A percentile compares a stretch with the other conserved stretches of the same genome.
Conservation (phyloP, 805 yeast species). For the Candida coleopterorum region DNA sequence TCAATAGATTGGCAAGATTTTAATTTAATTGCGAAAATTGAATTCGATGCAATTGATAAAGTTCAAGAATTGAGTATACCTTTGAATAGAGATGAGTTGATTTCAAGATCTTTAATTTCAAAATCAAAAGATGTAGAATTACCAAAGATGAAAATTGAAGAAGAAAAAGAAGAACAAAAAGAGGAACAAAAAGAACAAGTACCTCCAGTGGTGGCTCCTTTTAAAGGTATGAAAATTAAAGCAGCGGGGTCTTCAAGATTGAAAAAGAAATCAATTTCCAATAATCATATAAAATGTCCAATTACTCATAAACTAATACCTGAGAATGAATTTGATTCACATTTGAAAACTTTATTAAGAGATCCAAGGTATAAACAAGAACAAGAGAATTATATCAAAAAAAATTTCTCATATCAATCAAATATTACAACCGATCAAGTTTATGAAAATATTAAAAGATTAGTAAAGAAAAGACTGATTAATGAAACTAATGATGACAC, state of each 20-base stretch:
- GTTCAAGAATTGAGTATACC: constrained; percentile 55
- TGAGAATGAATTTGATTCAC: constrained; percentile 65
- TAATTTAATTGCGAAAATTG: constrained; percentile 61
- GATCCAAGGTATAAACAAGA: constrained; percentile 79
- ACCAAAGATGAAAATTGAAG: constrained; percentile 5
- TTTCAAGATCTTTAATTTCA: constrained; percentile 56
- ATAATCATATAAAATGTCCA: constrained; percentile 63
- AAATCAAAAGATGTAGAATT: constrained; percentile 28
- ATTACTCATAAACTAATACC: constrained; percentile 67
- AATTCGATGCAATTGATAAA: constrained; percentile 57
- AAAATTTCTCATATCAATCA: constrained; percentile 44
- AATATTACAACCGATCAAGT: constrained; percentile 56
- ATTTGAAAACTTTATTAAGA: constrained; percentile 60
- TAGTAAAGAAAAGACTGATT: constrained; percentile 26
- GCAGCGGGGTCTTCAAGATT: constrained; percentile 68
- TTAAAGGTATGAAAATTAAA: constrained; percentile 57
- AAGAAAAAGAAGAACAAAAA: constrained; percentile 1
- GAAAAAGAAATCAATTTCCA: constrained; percentile 18
- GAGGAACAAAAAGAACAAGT: constrained; percentile 1
- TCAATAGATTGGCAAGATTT: constrained; percentile 89
- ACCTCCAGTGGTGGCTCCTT: constrained; percentile 13
- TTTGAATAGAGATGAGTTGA: constrained; percentile 51
- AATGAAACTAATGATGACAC: not conserved
- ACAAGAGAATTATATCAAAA: constrained; percentile 54
- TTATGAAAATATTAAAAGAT: constrained; percentile 53